These are phyloP conservation scores for Colletotrichum viniferum DNA, from an alignment of 2,329 filamentous ascomycete genomes.

Conservation along the genomic window DNA sequence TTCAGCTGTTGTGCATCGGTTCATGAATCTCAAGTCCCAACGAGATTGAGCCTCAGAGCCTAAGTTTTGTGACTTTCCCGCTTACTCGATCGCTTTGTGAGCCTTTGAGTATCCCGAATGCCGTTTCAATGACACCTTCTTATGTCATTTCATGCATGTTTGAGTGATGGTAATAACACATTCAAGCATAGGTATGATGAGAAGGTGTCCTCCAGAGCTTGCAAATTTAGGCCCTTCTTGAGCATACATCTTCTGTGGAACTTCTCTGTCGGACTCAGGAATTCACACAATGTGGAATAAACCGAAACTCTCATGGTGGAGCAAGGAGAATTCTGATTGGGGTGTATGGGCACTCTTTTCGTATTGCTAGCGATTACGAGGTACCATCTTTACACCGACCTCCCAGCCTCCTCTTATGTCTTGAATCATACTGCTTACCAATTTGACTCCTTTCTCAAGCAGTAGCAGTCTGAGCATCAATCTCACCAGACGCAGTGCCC, in stretches of 20 bases:
- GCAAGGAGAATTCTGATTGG: accelerated
- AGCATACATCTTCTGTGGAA: not conserved
- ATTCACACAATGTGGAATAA: accelerated
- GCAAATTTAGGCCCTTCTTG: not conserved
- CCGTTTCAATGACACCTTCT: accelerated
- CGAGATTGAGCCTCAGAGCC: not conserved
- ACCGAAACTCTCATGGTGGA: accelerated
- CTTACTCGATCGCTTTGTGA: not conserved
- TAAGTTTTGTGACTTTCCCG: not conserved
- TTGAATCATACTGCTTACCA: accelerated
- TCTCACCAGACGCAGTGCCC: not conserved
- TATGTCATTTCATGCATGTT: too few species aligned
- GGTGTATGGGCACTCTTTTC: not conserved
- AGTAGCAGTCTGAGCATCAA: not conserved
- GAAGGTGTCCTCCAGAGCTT: not conserved
- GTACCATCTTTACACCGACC: accelerated
- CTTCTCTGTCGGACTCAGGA: not conserved
- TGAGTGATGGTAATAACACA: accelerated
- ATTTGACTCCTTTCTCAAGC: not conserved
- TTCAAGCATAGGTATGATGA: accelerated
- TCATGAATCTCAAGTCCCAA: accelerated
- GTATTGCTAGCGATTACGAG: not conserved
- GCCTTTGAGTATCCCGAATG: accelerated
- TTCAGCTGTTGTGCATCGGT: too few species aligned
- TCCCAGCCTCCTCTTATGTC: not conserved